phyloP scores from a whole-genome alignment of 2,329 filamentous ascomycete species.

The Diaporthe sp. region DNA sequence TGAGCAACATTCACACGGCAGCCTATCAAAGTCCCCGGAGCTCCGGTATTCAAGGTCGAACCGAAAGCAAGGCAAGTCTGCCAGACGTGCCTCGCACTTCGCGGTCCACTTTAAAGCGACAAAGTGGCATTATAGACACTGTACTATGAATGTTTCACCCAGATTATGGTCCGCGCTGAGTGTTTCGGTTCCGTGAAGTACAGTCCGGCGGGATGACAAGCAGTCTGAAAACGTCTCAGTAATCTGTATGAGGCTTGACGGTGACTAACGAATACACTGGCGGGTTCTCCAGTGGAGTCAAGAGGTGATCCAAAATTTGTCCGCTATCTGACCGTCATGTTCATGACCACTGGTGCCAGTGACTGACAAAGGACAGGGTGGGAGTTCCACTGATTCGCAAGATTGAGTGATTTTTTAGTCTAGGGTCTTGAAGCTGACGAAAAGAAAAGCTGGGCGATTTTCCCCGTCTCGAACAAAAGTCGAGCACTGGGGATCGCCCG shows the following conservation, averaged over 20 bases:
- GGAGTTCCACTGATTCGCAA: not conserved
- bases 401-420: not conserved
- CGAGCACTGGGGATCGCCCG: not conserved
- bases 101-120: constrained; percentile 12
- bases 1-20: constrained; percentile 20
- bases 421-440: not conserved
- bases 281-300: not conserved
- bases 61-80: not conserved
- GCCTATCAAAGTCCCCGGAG: not conserved
- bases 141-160: not conserved
- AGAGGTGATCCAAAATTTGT: not conserved
- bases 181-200: not conserved
- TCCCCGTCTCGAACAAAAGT: not conserved
- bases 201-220: no score
- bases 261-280: not conserved
- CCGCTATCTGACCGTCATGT: not conserved
- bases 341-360: not conserved
- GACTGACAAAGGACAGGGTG: not conserved
- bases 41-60: not conserved
- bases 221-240: not conserved
- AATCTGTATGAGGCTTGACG: not conserved
- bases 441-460: not conserved
- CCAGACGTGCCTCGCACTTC: not conserved
- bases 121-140: not conserved
- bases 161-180: not conserved